Evolutionary conservation across 352 stramenopile genomes (phyloP), one percentile per base, ranked within the genome.

Genomic region (Pythium scleroteichum): DNA sequence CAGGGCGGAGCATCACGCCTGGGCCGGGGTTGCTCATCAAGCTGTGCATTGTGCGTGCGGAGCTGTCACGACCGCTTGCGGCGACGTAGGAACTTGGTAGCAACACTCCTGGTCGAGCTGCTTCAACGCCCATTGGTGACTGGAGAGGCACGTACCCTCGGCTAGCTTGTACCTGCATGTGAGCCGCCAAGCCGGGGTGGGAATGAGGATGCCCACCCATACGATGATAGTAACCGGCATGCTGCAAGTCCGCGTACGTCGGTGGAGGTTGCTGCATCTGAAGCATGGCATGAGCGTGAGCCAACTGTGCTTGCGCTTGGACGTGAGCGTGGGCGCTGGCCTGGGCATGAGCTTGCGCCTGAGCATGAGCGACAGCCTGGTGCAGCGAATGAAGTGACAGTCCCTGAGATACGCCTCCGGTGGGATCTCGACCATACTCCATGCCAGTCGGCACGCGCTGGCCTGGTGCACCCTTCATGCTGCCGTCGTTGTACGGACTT

Each of bases 331-430:
- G 78, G 44, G 50, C 64, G n/a, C 66, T 57, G 5, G 42, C 45
- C 64, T 75, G 38, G 14, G 62, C 66, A 2, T 78, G 71, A 8
- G 49, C 56, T 29, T 67, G 61, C 22, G 66, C 66, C 19, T 68
- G 57, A 3, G 63, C 55, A 20, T 68, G 62, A 1, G 62, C 66
- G 16, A 68, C 66, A 29, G 66, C 66, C 23, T 88, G 78, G 32
- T 90, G 81, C 23, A 88, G 66, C 49, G 77, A 78, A 65, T 90
- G 77, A n/a, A 90, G 53, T 20, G 81, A 65, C 35, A 88, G 23
- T 8, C 58, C 63, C 51, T 71, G 63, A 54, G 42, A 88, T 3
- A 57, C 45, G 65, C 62, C 60, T 66, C 66, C 50, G 69, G 68
- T 50, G 61, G 44, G 53, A 72, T 79, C 49, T 64, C 68, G 22